Evolutionary conservation across 106 monocot genomes (phyloP).

Genomic region (Amphibolis antarctica): DNA sequence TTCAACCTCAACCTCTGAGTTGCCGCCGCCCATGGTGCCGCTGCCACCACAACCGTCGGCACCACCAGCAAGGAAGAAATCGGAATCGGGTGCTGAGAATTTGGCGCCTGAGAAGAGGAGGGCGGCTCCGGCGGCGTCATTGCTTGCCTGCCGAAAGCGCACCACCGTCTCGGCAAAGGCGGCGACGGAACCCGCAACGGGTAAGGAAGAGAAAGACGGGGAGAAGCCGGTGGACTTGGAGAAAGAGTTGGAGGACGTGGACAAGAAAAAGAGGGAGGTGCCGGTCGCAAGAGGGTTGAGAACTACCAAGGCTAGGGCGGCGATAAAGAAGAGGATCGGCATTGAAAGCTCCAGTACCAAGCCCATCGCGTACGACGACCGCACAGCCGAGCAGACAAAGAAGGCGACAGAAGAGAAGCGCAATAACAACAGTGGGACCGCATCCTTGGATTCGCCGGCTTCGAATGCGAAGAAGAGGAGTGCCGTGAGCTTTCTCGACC

Average conservation of each 20-base stretch:
- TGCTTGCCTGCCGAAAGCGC: slow-evolving; percentile 38
- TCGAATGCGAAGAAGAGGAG: slow-evolving; percentile 35
- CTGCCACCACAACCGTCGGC: slow-evolving; percentile 1
- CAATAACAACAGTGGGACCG: neutral
- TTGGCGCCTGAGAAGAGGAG: neutral
- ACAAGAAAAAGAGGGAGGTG: slow-evolving; percentile 11
- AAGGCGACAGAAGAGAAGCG: slow-evolving; percentile 24
- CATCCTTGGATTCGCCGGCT: too few species aligned
- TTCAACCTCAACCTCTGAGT: neutral
- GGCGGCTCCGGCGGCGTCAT: slow-evolving; percentile 1
- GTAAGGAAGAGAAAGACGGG: too few species aligned
- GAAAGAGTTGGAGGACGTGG: slow-evolving; percentile 1
- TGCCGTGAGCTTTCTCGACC: slow-evolving; percentile 38
- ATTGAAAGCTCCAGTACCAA: neutral
- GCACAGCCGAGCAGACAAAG: too few species aligned
- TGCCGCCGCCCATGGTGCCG: too few species aligned
- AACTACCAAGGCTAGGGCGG: slow-evolving; percentile 29
- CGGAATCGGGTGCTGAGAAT: neutral
- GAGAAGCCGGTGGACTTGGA: slow-evolving; percentile 3
- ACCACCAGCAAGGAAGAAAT: neutral
- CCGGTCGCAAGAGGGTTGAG: slow-evolving; percentile 26
- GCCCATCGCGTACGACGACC: neutral
- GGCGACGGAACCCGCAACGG: too few species aligned
- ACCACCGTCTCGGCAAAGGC: slow-evolving; percentile 33
- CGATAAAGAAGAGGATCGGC: neutral